Evolutionary conservation across 352 stramenopile genomes (phyloP), one percentile per base, ranked within the genome.

Genomic region (Phytophthora boehmeriae): DNA sequence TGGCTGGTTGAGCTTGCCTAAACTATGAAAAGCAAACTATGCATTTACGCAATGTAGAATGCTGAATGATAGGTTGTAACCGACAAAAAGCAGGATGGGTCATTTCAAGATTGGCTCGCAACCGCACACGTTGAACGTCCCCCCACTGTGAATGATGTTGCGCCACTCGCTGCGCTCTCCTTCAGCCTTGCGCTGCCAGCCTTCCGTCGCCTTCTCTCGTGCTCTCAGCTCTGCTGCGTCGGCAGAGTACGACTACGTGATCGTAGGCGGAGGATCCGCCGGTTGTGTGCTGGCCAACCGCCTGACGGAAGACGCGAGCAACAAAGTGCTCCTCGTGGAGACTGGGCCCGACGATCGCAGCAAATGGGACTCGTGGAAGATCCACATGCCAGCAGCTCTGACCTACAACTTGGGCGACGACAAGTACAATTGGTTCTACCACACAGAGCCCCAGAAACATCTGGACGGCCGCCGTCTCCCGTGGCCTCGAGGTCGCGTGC

Each of bases 211-310:
- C 11, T n/a, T n/a, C n/a, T 42, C 4, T 55, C 73, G 71, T 32
- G 46, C 59, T 1, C 41, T 81, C 14, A 78, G 63, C 50, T 60
- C 60, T 8, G 42, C 49, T 4, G 20, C 52, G 2, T 67, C 28
- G 1, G 42, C 59, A 28, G 78, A 89, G 55, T 93, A 86, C 72
- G 92, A 98, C 76, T 98, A 97, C 71, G 90, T 98, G 39, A 90
- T 98, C 51, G 89, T 98, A 17, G 94, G 94, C 54, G 92, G 73
- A 17, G 94, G 94, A 25, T 95, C 90, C 0, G 92, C 91, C 14
- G 93, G 94, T 32, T 97, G 90, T 56, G 86, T 98, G 46, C 73
- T 98, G 25, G 94, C 94, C 39, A 97, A 94, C 65, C 80, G 86
- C 19, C 73, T 98, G 34, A 96, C 70, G 14, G 89, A 92, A 17